Evolutionary conservation across 2,329 filamentous ascomycete genomes (phyloP).

Genomic region (Neonectria ditissima): DNA sequence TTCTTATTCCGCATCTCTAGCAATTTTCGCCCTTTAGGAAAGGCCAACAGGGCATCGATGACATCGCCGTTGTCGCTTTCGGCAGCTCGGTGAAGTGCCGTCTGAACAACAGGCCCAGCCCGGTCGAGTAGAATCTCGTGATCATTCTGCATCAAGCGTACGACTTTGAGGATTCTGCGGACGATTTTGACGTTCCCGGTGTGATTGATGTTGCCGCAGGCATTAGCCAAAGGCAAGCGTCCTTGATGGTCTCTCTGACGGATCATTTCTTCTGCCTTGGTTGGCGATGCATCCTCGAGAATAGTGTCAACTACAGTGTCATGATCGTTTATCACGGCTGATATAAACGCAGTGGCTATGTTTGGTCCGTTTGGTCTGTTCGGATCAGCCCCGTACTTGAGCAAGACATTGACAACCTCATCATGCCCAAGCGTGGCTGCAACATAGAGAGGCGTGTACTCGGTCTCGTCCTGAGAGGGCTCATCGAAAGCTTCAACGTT

Average conservation of each 20-base stretch:
- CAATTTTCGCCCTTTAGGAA: not conserved
- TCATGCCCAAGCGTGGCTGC: not conserved
- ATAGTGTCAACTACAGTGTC: not conserved
- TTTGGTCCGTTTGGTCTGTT: not conserved
- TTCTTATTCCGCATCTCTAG: not conserved
- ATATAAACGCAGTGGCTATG: not conserved
- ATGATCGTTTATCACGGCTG: not conserved
- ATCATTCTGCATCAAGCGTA: not conserved
- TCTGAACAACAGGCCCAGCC: not conserved
- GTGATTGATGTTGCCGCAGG: slow-evolving; percentile 3
- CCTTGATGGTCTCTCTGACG: not conserved
- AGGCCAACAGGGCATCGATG: not conserved
- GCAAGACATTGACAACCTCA: not conserved
- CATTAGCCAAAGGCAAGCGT: not conserved
- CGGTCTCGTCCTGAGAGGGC: not conserved
- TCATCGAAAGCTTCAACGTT: not conserved
- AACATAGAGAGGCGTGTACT: slow-evolving; percentile 1
- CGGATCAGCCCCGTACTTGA: not conserved
- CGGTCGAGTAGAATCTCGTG: not conserved
- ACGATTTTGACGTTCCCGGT: not conserved
- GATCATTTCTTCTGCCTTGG: not conserved
- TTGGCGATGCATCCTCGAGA: not conserved
- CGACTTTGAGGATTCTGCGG: slow-evolving; percentile 3
- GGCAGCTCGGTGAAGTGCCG: slow-evolving; percentile 3
- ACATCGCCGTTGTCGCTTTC: not conserved